A percentile compares a stretch with the other conserved stretches of the same genome.
Conservation (phyloP, 2,329 filamentous ascomycete genomes). For the Triangularia verruculosa region DNA sequence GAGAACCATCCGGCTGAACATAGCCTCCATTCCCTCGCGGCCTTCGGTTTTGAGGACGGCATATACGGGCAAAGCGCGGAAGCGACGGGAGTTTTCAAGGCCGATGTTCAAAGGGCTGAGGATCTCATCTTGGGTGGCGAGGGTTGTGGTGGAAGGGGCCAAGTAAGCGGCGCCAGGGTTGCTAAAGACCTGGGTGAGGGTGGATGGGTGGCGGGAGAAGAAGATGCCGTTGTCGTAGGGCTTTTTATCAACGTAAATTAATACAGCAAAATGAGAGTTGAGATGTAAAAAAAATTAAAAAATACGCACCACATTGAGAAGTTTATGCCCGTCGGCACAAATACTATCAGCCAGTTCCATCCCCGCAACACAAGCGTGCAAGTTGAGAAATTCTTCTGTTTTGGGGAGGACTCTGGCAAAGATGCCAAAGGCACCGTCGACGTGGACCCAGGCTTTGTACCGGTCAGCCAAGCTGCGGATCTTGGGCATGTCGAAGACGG, state of each 20-base stretch:
- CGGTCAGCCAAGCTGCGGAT: constrained; percentile 69
- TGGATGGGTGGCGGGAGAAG: constrained; percentile 62
- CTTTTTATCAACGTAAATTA: constrained; percentile 32
- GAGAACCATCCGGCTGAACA: constrained; percentile 69
- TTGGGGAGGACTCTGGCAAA: constrained; percentile 66
- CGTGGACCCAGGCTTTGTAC: constrained; percentile 81
- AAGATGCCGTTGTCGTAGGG: constrained; percentile 94
- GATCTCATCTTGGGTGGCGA: constrained; percentile 46
- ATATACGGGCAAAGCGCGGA: constrained; percentile 87
- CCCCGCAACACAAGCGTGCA: constrained; percentile 54
- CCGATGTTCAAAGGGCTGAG: constrained; percentile 84
- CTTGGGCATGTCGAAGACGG: constrained; percentile 53
- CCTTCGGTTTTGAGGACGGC: constrained; percentile 76
- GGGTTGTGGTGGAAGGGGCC: neutral
- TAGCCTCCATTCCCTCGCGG: constrained; percentile 60
- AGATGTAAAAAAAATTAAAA: neutral
- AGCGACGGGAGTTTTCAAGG: constrained; percentile 86
- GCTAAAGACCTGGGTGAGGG: constrained; percentile 64
- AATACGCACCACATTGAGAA: constrained; percentile 75
- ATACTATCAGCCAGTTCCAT: constrained; percentile 85
- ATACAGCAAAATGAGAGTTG: neutral
- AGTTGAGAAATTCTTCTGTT: constrained; percentile 51
- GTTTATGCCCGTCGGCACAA: constrained; percentile 81
- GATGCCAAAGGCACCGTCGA: constrained; percentile 87
- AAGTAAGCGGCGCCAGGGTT: constrained; percentile 89